Evolutionary conservation across 1,284 basidiomycete genomes (phyloP).

Genomic region (Pseudozyma thailandica): DNA sequence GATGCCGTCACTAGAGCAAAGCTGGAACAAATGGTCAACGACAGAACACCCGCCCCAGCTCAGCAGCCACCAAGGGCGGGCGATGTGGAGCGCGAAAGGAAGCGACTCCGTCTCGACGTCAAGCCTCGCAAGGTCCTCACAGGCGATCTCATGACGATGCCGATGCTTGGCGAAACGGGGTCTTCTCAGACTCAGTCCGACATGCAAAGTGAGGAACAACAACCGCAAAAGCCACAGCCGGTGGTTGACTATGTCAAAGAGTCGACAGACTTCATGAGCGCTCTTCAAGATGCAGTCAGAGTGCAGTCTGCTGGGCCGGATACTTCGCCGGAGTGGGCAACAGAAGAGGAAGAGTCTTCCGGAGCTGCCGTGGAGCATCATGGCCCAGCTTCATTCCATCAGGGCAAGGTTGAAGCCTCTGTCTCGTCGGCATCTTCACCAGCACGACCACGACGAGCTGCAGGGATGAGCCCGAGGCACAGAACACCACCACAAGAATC

Average conservation of each 20-base stretch:
- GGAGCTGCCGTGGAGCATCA: conserved; percentile 3
- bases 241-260: conserved; percentile 48
- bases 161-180: conserved; percentile 17
- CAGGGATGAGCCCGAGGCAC: not conserved
- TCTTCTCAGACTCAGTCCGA: not conserved
- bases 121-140: conserved; percentile 40
- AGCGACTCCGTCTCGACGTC: conserved; percentile 51
- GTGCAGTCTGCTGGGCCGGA: conserved; percentile 8
- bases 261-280: conserved; percentile 38
- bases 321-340: conserved; percentile 36
- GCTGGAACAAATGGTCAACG: conserved; percentile 57
- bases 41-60: conserved; percentile 24
- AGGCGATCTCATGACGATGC: conserved; percentile 45
- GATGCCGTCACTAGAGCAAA: conserved; percentile 46
- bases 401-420: conserved; percentile 14
- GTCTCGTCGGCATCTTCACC: conserved; percentile 14
- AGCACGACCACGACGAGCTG: conserved; percentile 8
- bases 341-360: conserved; percentile 38
- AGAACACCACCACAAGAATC: not conserved
- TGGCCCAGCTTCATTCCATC: conserved; percentile 24
- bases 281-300: conserved; percentile 36
- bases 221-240: conserved; percentile 6
- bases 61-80: conserved; percentile 16
- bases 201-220: not conserved
- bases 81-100: conserved; percentile 46